Base-by-base conservation (phyloP, 257 asterid species). In the Ehretia macrophylla region DNA sequence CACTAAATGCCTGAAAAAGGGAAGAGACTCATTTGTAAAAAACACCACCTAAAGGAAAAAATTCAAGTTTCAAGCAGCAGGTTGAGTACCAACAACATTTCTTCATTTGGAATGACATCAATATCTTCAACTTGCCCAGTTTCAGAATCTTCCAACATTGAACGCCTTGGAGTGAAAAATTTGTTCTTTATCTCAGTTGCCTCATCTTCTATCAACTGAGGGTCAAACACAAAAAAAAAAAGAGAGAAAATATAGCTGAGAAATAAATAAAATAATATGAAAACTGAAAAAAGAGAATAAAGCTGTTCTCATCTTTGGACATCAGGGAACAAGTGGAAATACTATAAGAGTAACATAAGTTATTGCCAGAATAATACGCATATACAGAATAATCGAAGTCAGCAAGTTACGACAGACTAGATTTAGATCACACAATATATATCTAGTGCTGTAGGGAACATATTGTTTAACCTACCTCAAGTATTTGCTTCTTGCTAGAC, bases 51-150 rank as follows among this genome's bases (percentile, higher is more conserved):
- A 12, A 52, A 12, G 14, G 47, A 38, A 11, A 40, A 14, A 60
- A 47, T 32, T 66, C 58, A 47, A 69, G 20, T 37, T 55, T 38
- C 66, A 37, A 73, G 60, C 51, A 17, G 56, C 40, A 46, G 17
- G 20, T 56, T 32, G 23, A 37, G 59, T 81, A 86, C 99, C 95
- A 92, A 74, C 56, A 93, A 86, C 72, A 93, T 93, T 85, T 93
- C 99, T 44, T 86, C 99, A 44, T 93, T 89, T 47, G 96, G 95
- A 55, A 93, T 93, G 55, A 93, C 79, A 75, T 93, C 99, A 51
- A 86, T 86, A 59, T 93, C 99, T 67, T 93, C 97, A 57, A 93
- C 77, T 58, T 79, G 82, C 59, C 93, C 90, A 56, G 82, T 75
- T 48, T 85, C 97, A 59, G 87, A 67, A 68, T 93, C 99, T 77